phyloP scores from a whole-genome alignment of 1,284 basidiomycete species.

The Moesziomyces sp. region DNA sequence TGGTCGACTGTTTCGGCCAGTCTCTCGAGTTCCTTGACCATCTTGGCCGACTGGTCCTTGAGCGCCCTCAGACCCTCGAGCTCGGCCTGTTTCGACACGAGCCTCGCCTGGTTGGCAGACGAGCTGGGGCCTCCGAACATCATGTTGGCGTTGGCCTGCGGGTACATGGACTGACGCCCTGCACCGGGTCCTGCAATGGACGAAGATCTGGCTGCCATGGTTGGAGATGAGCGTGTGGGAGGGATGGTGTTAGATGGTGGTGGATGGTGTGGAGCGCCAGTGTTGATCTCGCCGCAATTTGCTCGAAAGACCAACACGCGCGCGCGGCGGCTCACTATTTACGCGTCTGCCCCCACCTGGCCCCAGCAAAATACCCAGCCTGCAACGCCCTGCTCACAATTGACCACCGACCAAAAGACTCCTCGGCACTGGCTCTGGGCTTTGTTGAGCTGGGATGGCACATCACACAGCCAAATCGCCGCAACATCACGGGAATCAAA shows the following conservation, averaged over 20 bases:
- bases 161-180: constrained; percentile 42
- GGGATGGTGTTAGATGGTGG: not conserved
- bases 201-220: constrained; percentile 36
- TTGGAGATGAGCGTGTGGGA: no score
- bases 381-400: not conserved
- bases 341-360: no score
- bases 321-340: not conserved
- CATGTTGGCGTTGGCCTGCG: constrained; percentile 28
- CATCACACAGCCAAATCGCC: no score
- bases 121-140: constrained; percentile 47
- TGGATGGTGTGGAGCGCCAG: no score
- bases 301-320: not conserved
- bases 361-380: no score
- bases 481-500: not conserved
- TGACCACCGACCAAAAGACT: no score
- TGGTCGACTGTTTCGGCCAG: constrained; percentile 59
- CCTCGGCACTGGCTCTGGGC: no score
- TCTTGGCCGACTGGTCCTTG: constrained; percentile 58
- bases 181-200: constrained; percentile 23
- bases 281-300: not conserved
- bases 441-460: not conserved
- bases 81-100: constrained; percentile 62
- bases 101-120: constrained; percentile 43
- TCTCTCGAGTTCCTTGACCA: constrained; percentile 58
- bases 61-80: constrained; percentile 58